These are phyloP conservation scores for Magnusiomyces suaveolens DNA, from an alignment of 1,139 yeast species.

Conservation along the genomic window DNA sequence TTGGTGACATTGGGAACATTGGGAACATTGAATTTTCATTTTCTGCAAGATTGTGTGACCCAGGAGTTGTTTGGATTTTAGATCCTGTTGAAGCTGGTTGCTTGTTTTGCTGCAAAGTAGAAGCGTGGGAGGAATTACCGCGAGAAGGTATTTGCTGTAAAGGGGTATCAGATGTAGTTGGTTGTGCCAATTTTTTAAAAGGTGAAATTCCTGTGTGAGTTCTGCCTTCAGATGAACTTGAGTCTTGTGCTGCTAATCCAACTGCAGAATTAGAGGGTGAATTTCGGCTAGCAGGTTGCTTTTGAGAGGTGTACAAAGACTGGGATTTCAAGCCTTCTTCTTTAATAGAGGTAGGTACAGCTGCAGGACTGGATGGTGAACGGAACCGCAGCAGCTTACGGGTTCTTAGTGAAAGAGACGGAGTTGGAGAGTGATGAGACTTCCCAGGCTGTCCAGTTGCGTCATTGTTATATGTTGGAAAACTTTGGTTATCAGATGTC, in stretches of 20 bases:
- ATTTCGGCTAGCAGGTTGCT: neutral
- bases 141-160: conserved; percentile 11
- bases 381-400: conserved; percentile 31
- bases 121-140: conserved; percentile 24
- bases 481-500: neutral
- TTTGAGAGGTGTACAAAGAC: neutral
- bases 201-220: too few relatives aligned
- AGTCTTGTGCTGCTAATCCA: neutral
- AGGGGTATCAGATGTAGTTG: too few relatives aligned
- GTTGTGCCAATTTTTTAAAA: too few relatives aligned
- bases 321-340: neutral
- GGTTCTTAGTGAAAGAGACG: conserved; percentile 11
- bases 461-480: neutral
- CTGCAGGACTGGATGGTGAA: conserved; percentile 34
- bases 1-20: neutral
- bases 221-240: too few relatives aligned
- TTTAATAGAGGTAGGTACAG: conserved; percentile 9
- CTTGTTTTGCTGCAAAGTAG: conserved; percentile 8
- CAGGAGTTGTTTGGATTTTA: neutral
- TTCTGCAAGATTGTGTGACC: neutral
- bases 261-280: neutral
- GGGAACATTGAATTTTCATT: neutral
- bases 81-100: neutral
- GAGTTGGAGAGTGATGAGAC: neutral
- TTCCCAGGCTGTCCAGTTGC: neutral